Evolutionary conservation across 257 asterid genomes (phyloP), one percentile per base, ranked within the genome.

Genomic region (Linderniella brevidens): DNA sequence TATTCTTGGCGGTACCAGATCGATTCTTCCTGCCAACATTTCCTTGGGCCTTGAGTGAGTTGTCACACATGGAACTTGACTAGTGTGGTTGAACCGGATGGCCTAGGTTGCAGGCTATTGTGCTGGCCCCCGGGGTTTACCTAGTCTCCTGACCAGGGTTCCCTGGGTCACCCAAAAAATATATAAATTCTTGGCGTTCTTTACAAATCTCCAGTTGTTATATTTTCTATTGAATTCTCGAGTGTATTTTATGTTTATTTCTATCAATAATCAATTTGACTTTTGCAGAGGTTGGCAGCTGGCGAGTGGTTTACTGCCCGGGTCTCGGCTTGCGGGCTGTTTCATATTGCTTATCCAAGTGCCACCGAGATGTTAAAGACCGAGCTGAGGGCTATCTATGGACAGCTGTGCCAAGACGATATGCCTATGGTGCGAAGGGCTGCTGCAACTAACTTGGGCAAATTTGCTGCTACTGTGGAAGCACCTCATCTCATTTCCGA

Each of bases 271-370:
- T 18, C 19, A 12, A 16, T 11, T 17, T 64, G 60, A 13, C 29
- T 19, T 38, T 41, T 61, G 48, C 67, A 86, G 97, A 80, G 97
- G 71, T 72, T 86, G 49, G 92, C 94, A 48, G 92, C 94, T 58
- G 97, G 97, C 17, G 97, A 86, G 65, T 86, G 97, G 96, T 86
- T 86, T 60, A 86, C 96, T 11, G 93, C 94, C 47, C 84, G 96
- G 20, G 92, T 86, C 45, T 86, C 94, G n/a, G 86, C 94, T 29
- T 86, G 94, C 65, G 97, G 97, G 48, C 59, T 86, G 43, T 86
- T 86, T 71, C 94, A 86, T 64, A 77, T 86, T 65, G 93, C 92
- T 39, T 86, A 82, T 60, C 67, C 87, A 32, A 79, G 94, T 66
- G 97, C 93, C 60, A 55, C 93, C 12, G 87, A 80, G 19, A 47